Percentiles rank a stretch among this genome's conserved stretches.
Evolutionary conservation across 2,329 filamentous ascomycete species (phyloP).

Genomic region (Westerdykella aurantiaca): DNA sequence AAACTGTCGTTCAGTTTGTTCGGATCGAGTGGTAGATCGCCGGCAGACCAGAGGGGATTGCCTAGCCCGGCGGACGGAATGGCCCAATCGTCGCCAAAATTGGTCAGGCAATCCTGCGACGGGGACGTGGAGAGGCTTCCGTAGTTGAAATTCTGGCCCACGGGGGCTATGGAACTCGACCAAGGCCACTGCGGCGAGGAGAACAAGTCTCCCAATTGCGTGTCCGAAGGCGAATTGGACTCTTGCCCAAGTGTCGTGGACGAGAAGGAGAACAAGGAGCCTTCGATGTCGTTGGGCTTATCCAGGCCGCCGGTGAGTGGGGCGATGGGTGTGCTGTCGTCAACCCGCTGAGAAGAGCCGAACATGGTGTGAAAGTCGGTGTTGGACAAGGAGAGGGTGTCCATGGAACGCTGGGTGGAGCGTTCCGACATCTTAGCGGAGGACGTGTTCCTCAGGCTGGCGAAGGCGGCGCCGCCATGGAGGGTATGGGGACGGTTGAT

Average conservation of each 20-base stretch:
- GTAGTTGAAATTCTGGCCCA: constrained; percentile 27
- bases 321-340: constrained; percentile 21
- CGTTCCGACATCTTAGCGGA: constrained; percentile 15
- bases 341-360: constrained; percentile 25
- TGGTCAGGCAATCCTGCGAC: constrained; percentile 35
- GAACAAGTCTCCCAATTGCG: constrained; percentile 28
- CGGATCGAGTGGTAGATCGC: constrained; percentile 37
- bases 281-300: constrained; percentile 17
- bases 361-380: constrained; percentile 34
- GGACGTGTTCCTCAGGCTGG: constrained; percentile 5
- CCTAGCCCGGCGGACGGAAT: constrained; percentile 30
- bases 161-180: constrained; percentile 20
- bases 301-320: constrained; percentile 28
- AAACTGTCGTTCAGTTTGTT: constrained; percentile 32
- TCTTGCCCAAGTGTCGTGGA: constrained; percentile 23
- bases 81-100: constrained; percentile 31
- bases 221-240: constrained; percentile 29
- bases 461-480: constrained; percentile 29
- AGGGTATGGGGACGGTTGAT: constrained; percentile 46
- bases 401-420: constrained; percentile 25
- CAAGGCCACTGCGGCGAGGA: constrained; percentile 32
- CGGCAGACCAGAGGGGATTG: constrained; percentile 36
- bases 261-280: constrained; percentile 24
- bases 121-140: constrained; percentile 37
- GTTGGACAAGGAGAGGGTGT: constrained; percentile 34